These are phyloP conservation scores for Eremochloa ophiuroides DNA, from an alignment of 176 grass and related monocot genomes.

Conservation along the genomic window DNA sequence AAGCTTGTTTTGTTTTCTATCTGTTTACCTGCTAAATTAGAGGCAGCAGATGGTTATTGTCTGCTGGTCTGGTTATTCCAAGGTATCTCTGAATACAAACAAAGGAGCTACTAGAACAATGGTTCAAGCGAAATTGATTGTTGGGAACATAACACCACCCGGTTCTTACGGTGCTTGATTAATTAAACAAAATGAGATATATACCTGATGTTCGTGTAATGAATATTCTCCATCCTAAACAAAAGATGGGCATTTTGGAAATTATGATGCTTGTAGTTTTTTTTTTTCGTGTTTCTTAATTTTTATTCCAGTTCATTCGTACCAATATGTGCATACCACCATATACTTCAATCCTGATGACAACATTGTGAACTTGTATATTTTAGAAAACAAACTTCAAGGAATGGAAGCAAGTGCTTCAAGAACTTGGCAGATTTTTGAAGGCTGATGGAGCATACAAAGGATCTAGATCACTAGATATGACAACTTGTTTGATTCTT, in stretches of 20 bases:
- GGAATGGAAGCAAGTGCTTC: conserved; percentile 93
- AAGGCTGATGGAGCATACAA: conserved; percentile 78
- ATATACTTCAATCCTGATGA: conserved; percentile 13
- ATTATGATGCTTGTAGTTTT: not conserved
- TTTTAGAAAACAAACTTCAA: conserved; percentile 85
- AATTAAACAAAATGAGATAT: not conserved
- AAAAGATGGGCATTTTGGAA: conserved; percentile 7
- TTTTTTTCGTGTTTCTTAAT: not conserved
- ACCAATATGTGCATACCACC: not conserved
- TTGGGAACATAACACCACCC: not conserved
- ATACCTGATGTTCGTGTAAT: not conserved
- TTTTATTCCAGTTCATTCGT: not conserved
- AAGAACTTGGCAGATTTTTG: conserved; percentile 81
- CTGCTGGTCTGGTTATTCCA: not conserved
- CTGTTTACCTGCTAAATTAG: not conserved
- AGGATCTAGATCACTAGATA: conserved; percentile 77
- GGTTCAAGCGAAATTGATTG: not conserved
- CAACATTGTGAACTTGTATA: conserved; percentile 4
- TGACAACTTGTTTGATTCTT: conserved; percentile 70
- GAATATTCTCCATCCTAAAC: not conserved
- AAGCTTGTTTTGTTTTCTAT: no score
- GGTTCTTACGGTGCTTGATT: not conserved
- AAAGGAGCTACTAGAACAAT: not conserved
- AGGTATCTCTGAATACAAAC: not conserved
- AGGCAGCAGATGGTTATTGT: not conserved